Conservation (phyloP, 257 asterid species). For the Striga asiatica region DNA sequence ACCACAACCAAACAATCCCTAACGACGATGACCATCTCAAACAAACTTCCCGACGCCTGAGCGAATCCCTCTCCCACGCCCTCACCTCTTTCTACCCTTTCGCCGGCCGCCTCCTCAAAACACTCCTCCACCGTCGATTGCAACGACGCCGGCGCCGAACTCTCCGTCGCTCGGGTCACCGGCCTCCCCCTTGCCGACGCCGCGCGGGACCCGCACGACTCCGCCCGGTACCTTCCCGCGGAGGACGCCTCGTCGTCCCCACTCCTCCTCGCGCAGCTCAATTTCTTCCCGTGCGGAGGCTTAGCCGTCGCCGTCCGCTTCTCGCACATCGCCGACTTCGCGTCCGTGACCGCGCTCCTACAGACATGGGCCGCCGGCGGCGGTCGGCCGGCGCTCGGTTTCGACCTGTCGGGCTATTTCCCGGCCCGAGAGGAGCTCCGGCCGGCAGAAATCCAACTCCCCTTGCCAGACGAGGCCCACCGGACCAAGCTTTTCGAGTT, state of each 20-base stretch:
- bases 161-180: slow-evolving; percentile 20
- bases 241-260: neutral
- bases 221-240: slow-evolving; percentile 8
- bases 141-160: slow-evolving; percentile 28
- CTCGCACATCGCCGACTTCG: slow-evolving; percentile 29
- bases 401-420: neutral
- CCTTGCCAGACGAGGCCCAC: neutral
- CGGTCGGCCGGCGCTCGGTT: neutral
- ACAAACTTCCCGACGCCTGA: slow-evolving; percentile 10
- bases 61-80: slow-evolving; percentile 24
- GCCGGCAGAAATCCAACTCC: neutral
- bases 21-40: neutral
- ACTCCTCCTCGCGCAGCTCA: slow-evolving; percentile 24
- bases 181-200: slow-evolving; percentile 7
- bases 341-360: slow-evolving; percentile 19
- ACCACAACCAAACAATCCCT: no score
- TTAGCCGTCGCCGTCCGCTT: slow-evolving; percentile 22
- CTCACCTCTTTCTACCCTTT: slow-evolving; percentile 26
- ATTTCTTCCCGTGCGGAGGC: slow-evolving; percentile 30
- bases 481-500: neutral
- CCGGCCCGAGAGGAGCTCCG: neutral
- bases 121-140: slow-evolving; percentile 26
- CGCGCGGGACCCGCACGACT: slow-evolving; percentile 5
- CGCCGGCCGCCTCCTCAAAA: slow-evolving; percentile 21
- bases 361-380: slow-evolving; percentile 24